Conservation (phyloP, 106 monocot species). For the Dioscorea alata region DNA sequence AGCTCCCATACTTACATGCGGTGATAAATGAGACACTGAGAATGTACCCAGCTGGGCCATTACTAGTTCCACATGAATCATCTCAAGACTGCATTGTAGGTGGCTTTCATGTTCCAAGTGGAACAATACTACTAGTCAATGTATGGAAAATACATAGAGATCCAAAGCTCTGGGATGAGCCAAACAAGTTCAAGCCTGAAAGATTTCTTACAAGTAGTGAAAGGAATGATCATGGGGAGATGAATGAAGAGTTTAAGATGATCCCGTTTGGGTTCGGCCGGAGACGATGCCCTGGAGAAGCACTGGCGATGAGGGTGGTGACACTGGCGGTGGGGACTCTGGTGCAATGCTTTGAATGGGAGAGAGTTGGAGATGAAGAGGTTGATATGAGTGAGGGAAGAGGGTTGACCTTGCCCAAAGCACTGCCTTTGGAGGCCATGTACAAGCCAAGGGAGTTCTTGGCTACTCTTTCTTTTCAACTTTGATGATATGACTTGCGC, state of each 20-base stretch:
- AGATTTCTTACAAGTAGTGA: no score
- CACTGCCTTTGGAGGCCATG: slow-evolving; percentile 10
- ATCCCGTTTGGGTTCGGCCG: slow-evolving; percentile 10
- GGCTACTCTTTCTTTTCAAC: no score
- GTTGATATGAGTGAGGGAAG: slow-evolving; percentile 20
- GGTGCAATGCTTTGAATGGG: slow-evolving; percentile 37
- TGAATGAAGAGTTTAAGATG: no score
- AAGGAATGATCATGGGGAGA: no score
- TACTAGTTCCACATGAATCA: slow-evolving; percentile 28
- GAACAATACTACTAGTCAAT: slow-evolving; percentile 28
- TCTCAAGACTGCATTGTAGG: slow-evolving; percentile 4
- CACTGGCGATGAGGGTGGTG: neutral
- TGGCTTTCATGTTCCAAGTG: slow-evolving; percentile 13
- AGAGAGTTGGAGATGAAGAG: slow-evolving; percentile 11
- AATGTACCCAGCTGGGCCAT: slow-evolving; percentile 17
- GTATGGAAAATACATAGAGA: slow-evolving; percentile 17
- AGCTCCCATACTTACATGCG: slow-evolving; percentile 28
- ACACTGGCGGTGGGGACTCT: slow-evolving; percentile 21
- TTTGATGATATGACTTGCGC: no score
- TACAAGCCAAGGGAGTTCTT: slow-evolving; percentile 9
- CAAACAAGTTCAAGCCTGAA: slow-evolving; percentile 16
- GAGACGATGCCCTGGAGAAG: slow-evolving; percentile 24
- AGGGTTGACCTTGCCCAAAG: slow-evolving; percentile 13
- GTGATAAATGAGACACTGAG: slow-evolving; percentile 30
- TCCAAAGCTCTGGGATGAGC: slow-evolving; percentile 13